Base-by-base conservation (phyloP, 2,329 filamentous ascomycete genomes). In the Aspergillus ochraceoroseus region DNA sequence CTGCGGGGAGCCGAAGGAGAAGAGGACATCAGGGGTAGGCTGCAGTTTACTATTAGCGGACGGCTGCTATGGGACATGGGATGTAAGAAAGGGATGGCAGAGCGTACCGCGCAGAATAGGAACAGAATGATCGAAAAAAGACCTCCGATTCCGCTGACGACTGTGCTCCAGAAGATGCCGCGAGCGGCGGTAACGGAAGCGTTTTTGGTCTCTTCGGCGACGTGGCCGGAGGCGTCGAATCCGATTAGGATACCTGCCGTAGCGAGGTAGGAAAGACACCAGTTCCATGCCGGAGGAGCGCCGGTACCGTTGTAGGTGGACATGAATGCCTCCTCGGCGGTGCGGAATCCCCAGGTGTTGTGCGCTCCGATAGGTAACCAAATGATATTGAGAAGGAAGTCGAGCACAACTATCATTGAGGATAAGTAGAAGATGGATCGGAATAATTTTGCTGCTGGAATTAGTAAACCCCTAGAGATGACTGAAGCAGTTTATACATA, bases 151-250 rank as follows among this genome's bases (percentile, higher is more conserved):
- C 74, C 76, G 35, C 75, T 78, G 5, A 67, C 73, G 5, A 77
- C 66, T 1, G 76, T 77, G 52, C 75, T 79, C 68, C 72, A 77
- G 58, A 80, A 80, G 41, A 80, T 79, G 23, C 74, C 77, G 15
- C 72, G 65, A 0, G 76, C 77, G 5, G 77, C 75, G n/a, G 72
- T 52, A 2, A 55, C 28, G 11, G 48, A 50, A 1, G 53, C 76
- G 45, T 79, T 75, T 56, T 77, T 76, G 1, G 77, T 80, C 54
- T 80, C 77, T 48, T 80, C 77, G 0, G 75, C 75, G 18, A 80
- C 74, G 48, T 80, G 76, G 2, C 77, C 77, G 1, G 73, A 76
- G 0, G 77, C 77, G 56, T 80, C 77, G 38, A 78, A 80, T 1
- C 77, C 77, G 36, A 80, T 78, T 40, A 80, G 53, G 27, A 80